Evolutionary conservation across 202 grass and related monocot species (phyloP), one percentile per base, ranked within the genome.

Genomic region (Sporobolus alterniflorus): DNA sequence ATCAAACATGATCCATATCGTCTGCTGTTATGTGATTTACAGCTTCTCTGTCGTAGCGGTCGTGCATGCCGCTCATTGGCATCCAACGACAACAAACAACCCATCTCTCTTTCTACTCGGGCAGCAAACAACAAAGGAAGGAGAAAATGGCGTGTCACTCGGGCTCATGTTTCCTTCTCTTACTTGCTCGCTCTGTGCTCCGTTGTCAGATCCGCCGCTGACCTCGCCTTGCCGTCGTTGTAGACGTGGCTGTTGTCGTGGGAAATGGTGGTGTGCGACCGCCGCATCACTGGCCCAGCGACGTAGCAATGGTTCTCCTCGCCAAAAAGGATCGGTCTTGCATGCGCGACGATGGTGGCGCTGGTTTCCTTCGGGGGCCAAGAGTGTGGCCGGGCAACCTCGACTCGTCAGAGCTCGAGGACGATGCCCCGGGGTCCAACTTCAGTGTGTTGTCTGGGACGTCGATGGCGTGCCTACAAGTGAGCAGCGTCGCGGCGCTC

Each of bases 261-360:
- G 95, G 92, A 95, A 71, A 95, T 95, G 78, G 95, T 98, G 10
- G 87, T 98, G 0, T 98, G 95, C 43, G 84, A 93, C 67, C 86
- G 90, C 6, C 92, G 95, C 11, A 83, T 95, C 69, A 93, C 86
- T 26, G 90, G 95, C 25, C 57, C 1, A 90, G 90, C 54, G 90
- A 89, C 17, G 84, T 75, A 11, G 90, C 82, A n/a, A 98, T 98
- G 95, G 74, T 98, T 14, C 88, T 98, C 0, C 33, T 95, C 90
- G 71, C 84, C n/a, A n/a, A n/a, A n/a, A n/a, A n/a, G 86, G 64
- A 71, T 91, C 46, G 83, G 86, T 7, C 84, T 54, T 0, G 85
- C 88, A 15, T 84, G 92, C 12, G 95, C 90, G 15, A 90, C 92
- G 25, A 67, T 86, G 0, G 90, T 95, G 47, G 90, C 92, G 7